Base-by-base conservation (phyloP, 2,329 filamentous ascomycete genomes). In the Metarhizium brunneum region DNA sequence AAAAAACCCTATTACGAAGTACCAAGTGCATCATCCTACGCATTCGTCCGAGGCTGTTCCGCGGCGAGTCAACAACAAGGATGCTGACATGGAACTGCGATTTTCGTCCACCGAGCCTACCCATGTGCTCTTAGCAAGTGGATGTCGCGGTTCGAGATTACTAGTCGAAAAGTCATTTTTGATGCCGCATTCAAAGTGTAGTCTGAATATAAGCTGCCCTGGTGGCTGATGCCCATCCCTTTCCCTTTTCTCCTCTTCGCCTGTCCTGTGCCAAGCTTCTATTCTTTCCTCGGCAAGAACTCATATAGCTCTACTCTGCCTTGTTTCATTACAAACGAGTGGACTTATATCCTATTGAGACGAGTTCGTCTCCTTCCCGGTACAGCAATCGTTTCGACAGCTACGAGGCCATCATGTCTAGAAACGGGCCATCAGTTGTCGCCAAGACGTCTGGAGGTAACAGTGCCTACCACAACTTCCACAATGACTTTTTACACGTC, bases 391-490 rank as follows among this genome's bases (percentile, higher is more conserved):
- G 45, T 29, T 30, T 29, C 13, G 45, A 20, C 20, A 6, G 20
- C 16, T 18, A 18, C 54, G 51, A 47, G 16, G 38, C 29, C 48
- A 18, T 54, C 47, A 56, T 61, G 58, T 50, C 57, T 29, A 45
- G 51, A 43, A 47, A 42, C 38, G 54, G 54, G 45, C 53, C 57
- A n/a, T 30, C 60, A 8, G 54, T 52, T 10, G 62, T 62, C 56
- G 57, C 62, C 42, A 79, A 77, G 66, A 88, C 84, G 2, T 65
- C 76, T 0, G 85, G 85, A 57, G 85, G 85, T 62, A 88, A 88
- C 65, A 77, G 78, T 58, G 86, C 86, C 58, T 88, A 86, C 73
- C 84, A 86, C 74, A 90, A 90, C 75, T 90, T 86, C 71, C 80
- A 90, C 74, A 88, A 88, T 66, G 84, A 88, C 69, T 88, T 86